These are phyloP conservation scores for Lasiodiplodia hormozganensis DNA, from an alignment of 2,329 filamentous ascomycete species.

Conservation along the genomic window DNA sequence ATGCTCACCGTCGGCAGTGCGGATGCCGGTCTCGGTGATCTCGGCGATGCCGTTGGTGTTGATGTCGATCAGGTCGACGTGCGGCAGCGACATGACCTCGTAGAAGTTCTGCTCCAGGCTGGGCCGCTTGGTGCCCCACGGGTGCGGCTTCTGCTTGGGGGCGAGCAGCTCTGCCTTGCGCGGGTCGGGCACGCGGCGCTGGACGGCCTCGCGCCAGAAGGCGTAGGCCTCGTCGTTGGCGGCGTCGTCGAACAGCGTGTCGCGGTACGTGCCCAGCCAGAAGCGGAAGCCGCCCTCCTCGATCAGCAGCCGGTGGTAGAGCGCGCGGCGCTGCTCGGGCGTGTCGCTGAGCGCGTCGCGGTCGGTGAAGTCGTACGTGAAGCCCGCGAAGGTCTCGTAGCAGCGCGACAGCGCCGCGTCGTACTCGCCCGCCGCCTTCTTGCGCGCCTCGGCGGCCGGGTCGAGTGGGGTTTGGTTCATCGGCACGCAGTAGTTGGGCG, in stretches of 20 bases:
- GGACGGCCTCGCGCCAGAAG: constrained; percentile 41
- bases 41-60: constrained; percentile 48
- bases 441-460: constrained; percentile 35
- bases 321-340: constrained; percentile 34
- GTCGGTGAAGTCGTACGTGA: constrained; percentile 31
- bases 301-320: constrained; percentile 38
- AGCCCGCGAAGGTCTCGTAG: constrained; percentile 36
- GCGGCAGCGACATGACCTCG: constrained; percentile 49
- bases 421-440: constrained; percentile 12
- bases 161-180: constrained; percentile 60
- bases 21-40: constrained; percentile 58
- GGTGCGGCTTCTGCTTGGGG: constrained; percentile 51
- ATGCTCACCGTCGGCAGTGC: constrained; percentile 56
- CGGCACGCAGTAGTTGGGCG: constrained; percentile 38
- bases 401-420: constrained; percentile 37
- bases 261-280: constrained; percentile 36
- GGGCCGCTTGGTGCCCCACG: constrained; percentile 56
- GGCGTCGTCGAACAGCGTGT: constrained; percentile 37
- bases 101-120: constrained; percentile 44
- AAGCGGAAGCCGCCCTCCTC: constrained; percentile 49
- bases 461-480: constrained; percentile 36
- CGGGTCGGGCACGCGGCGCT: constrained; percentile 46
- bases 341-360: constrained; percentile 33
- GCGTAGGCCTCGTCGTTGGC: constrained; percentile 32
- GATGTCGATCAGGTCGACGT: constrained; percentile 57